These are phyloP conservation scores for Penicillium sp. DNA, from an alignment of 2,329 filamentous ascomycete species.

Conservation along the genomic window DNA sequence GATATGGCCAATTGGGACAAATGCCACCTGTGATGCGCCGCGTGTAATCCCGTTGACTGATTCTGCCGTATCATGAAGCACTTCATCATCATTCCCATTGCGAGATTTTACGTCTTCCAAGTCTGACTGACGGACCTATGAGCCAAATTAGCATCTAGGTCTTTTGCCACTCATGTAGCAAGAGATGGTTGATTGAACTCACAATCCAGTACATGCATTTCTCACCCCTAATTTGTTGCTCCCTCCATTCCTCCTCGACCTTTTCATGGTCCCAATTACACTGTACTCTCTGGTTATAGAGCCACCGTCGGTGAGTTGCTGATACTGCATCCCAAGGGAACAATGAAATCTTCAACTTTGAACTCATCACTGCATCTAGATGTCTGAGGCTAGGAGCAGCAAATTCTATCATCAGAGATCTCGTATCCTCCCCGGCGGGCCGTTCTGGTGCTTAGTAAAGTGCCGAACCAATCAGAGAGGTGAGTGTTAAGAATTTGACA, in stretches of 20 bases:
- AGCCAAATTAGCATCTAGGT: too few relatives aligned
- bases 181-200: too few relatives aligned
- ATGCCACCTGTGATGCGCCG: conserved; percentile 11
- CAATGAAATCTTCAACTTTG: conserved; percentile 6
- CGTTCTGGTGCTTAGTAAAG: too few relatives aligned
- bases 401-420: too few relatives aligned
- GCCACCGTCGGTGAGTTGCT: conserved; percentile 8
- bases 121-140: too few relatives aligned
- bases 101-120: too few relatives aligned
- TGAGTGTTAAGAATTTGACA: too few relatives aligned
- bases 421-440: too few relatives aligned
- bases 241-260: conserved; percentile 19
- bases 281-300: conserved; percentile 21
- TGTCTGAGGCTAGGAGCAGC: too few relatives aligned
- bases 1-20: conserved; percentile 26
- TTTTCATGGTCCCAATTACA: conserved; percentile 25
- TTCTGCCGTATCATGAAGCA: conserved; percentile 21
- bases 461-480: too few relatives aligned
- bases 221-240: conserved; percentile 15
- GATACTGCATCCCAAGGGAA: conserved; percentile 26
- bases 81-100: background rate
- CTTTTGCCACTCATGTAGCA: too few relatives aligned
- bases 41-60: conserved; percentile 18
- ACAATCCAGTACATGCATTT: conserved; percentile 31
- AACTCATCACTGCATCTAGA: too few relatives aligned